These are phyloP conservation scores for Aspergillus aculeatinus DNA, from an alignment of 2,329 filamentous ascomycete species.

Conservation along the genomic window DNA sequence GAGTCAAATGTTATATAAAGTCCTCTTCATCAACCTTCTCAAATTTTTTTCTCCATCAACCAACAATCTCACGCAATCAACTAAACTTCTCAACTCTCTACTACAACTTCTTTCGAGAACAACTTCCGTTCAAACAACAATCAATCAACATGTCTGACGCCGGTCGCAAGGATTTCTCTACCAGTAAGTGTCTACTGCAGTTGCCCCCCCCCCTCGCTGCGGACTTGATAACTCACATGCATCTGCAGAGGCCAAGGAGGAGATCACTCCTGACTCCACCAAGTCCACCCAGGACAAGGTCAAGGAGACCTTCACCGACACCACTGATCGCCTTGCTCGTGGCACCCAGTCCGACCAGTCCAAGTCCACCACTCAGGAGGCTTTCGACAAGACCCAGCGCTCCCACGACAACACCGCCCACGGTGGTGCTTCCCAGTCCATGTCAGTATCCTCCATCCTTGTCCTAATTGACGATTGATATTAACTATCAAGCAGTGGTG, in stretches of 20 bases:
- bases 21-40: neutral
- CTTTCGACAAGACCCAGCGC: slow-evolving; percentile 52
- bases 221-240: slow-evolving; percentile 23
- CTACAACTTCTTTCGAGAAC: slow-evolving; percentile 6
- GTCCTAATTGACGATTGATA: no score
- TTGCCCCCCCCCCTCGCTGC: neutral
- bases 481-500: slow-evolving; percentile 31
- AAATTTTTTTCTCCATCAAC: slow-evolving; percentile 7
- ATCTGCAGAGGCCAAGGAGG: slow-evolving; percentile 53
- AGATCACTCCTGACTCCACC: slow-evolving; percentile 57
- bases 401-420: slow-evolving; percentile 42
- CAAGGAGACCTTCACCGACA: slow-evolving; percentile 57
- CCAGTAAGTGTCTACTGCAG: slow-evolving; percentile 39
- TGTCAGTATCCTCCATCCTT: slow-evolving; percentile 34
- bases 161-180: slow-evolving; percentile 61
- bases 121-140: neutral
- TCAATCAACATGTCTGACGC: slow-evolving; percentile 58
- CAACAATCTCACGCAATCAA: slow-evolving; percentile 10
- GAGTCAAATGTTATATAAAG: slow-evolving; percentile 24
- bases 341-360: slow-evolving; percentile 52
- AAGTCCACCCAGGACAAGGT: slow-evolving; percentile 63
- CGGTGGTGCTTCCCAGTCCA: slow-evolving; percentile 39
- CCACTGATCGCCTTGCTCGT: slow-evolving; percentile 55
- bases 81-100: neutral
- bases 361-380: slow-evolving; percentile 57